Conservation (phyloP, 2,329 filamentous ascomycete genomes). For the Nannizzia gypsea region DNA sequence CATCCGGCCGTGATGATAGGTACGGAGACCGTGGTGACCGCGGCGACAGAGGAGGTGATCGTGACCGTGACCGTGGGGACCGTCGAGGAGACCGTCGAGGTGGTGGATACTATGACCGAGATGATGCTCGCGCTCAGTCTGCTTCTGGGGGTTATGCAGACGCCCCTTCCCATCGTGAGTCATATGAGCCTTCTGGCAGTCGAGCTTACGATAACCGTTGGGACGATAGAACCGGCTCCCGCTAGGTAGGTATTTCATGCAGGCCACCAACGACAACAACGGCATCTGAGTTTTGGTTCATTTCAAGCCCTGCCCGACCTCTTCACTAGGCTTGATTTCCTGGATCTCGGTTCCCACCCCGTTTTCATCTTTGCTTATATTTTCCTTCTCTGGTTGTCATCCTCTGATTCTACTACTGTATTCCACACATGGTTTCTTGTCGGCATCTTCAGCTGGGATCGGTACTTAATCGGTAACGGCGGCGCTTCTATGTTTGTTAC, state of each 20-base stretch:
- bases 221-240: conserved; percentile 28
- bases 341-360: conserved; percentile 1
- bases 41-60: conserved; percentile 17
- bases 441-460: conserved; percentile 21
- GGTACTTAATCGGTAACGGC: conserved; percentile 26
- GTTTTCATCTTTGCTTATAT: conserved; percentile 11
- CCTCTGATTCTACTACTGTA: conserved; percentile 20
- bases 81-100: conserved; percentile 38
- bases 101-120: conserved; percentile 43
- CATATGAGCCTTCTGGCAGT: conserved; percentile 24
- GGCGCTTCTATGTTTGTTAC: conserved; percentile 28
- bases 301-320: neutral
- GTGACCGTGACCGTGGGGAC: conserved; percentile 24
- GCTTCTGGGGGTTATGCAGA: conserved; percentile 26
- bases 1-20: conserved; percentile 26
- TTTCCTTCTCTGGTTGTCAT: conserved; percentile 17
- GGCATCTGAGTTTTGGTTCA: neutral
- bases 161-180: conserved; percentile 27
- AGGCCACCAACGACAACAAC: neutral
- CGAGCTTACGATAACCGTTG: conserved; percentile 30
- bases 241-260: conserved; percentile 24
- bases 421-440: conserved; percentile 27
- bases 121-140: conserved; percentile 37
- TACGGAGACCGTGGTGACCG: conserved; percentile 34
- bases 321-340: neutral